Evolutionary conservation across 2,329 filamentous ascomycete species (phyloP).

Genomic region (Myriosclerotinia curreyana): DNA sequence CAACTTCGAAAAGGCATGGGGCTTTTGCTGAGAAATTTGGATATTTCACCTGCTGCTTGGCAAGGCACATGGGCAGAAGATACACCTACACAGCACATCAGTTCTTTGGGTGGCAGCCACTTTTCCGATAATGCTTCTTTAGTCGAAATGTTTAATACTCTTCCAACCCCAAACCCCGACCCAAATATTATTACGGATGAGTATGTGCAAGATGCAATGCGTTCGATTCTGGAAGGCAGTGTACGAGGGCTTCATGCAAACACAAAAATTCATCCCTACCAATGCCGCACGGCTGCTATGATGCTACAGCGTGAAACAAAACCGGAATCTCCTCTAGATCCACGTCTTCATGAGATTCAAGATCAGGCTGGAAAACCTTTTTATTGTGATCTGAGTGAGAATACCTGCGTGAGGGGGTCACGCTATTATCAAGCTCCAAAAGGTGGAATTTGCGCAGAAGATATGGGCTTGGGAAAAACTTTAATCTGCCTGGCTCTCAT

Average conservation of each 20-base stretch:
- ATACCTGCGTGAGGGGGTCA: constrained; percentile 61
- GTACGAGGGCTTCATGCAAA: constrained; percentile 52
- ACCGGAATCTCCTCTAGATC: constrained; percentile 65
- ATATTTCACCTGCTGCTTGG: constrained; percentile 58
- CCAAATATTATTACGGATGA: constrained; percentile 48
- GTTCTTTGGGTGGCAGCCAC: constrained; percentile 33
- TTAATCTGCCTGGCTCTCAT: constrained; percentile 78
- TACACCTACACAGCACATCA: constrained; percentile 40
- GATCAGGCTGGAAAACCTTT: constrained; percentile 62
- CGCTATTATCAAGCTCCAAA: constrained; percentile 68
- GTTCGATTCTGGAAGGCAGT: constrained; percentile 52
- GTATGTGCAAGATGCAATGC: constrained; percentile 53
- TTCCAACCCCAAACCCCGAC: constrained; percentile 65
- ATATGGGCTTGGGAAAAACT: constrained; percentile 84
- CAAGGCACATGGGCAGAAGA: constrained; percentile 41
- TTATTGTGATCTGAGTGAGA: constrained; percentile 67
- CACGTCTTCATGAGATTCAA: constrained; percentile 59
- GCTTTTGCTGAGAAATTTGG: constrained; percentile 50
- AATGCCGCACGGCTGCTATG: constrained; percentile 71
- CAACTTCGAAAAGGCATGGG: constrained; percentile 48
- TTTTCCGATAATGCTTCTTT: constrained; percentile 50
- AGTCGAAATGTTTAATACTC: constrained; percentile 68
- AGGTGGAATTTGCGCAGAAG: constrained; percentile 77
- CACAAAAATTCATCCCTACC: constrained; percentile 72
- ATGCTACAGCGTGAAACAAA: constrained; percentile 81